phyloP scores from a whole-genome alignment of 176 grass and related monocot species.

The Pontederia paniculata region DNA sequence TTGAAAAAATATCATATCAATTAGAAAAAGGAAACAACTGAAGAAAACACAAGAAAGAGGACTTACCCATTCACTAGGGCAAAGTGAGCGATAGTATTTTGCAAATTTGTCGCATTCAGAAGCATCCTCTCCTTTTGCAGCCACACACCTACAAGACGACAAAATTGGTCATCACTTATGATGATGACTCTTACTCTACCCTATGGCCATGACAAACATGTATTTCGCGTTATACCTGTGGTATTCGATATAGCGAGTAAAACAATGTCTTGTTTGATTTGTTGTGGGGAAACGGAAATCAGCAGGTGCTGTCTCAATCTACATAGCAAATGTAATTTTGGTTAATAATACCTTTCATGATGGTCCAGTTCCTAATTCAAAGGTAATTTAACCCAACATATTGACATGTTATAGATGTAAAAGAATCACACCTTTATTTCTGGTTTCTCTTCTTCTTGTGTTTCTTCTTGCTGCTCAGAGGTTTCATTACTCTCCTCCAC shows the following conservation, averaged over 20 bases:
- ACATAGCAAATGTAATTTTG: background rate
- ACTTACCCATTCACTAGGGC: conserved; percentile 76
- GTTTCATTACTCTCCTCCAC: background rate
- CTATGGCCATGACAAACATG: background rate
- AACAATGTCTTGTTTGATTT: conserved; percentile 82
- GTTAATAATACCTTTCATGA: background rate
- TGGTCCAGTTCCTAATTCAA: background rate
- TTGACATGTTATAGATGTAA: background rate
- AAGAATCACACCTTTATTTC: background rate
- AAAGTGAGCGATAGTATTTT: conserved; percentile 71
- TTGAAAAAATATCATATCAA: background rate
- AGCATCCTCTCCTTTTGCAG: conserved; percentile 74
- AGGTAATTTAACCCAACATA: background rate
- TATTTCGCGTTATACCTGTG: conserved; percentile 39
- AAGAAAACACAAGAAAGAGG: conserved; percentile 2
- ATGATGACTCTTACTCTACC: background rate
- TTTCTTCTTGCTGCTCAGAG: background rate
- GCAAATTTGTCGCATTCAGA: conserved; percentile 68
- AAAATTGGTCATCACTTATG: conserved; percentile 10
- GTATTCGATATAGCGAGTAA: conserved; percentile 85
- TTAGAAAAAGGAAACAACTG: background rate
- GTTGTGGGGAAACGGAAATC: conserved; percentile 85
- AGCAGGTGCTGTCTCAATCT: conserved; percentile 78
- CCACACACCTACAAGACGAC: conserved; percentile 41
- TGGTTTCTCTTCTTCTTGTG: background rate